These are phyloP conservation scores for Cytidiella melzeri DNA, from an alignment of 768 basidiomycete genomes.

Conservation along the genomic window DNA sequence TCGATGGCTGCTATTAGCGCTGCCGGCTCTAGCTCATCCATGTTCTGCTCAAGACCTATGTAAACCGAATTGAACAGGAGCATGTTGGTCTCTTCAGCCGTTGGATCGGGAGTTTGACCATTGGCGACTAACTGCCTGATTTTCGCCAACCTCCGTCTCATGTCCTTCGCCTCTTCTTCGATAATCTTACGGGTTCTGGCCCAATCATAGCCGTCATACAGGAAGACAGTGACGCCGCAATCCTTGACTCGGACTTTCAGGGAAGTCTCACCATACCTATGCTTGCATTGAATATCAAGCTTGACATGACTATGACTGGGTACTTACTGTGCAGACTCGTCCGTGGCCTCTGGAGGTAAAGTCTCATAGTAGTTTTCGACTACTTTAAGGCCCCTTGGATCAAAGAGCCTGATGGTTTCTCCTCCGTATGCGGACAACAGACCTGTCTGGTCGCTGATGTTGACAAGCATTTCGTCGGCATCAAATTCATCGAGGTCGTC, in stretches of 20 bases:
- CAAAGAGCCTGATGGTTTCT: slow-evolving; percentile 80
- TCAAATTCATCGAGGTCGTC: slow-evolving; percentile 71
- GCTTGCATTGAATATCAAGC: neutral
- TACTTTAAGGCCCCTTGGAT: slow-evolving; percentile 53
- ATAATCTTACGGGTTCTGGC: slow-evolving; percentile 75
- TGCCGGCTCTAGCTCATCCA: slow-evolving; percentile 66
- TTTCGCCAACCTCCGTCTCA: slow-evolving; percentile 79
- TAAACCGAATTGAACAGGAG: slow-evolving; percentile 92
- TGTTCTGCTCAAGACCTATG: slow-evolving; percentile 79
- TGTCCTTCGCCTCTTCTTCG: slow-evolving; percentile 81
- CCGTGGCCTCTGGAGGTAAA: slow-evolving; percentile 48
- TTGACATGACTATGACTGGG: neutral
- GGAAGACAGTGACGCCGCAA: slow-evolving; percentile 58
- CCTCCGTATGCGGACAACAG: slow-evolving; percentile 64
- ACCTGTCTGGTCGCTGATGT: slow-evolving; percentile 26
- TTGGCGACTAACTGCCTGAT: slow-evolving; percentile 88
- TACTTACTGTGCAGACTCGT: slow-evolving; percentile 43
- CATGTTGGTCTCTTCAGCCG: slow-evolving; percentile 62
- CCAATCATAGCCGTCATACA: slow-evolving; percentile 98
- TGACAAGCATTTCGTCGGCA: slow-evolving; percentile 12
- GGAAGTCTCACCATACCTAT: slow-evolving; percentile 40
- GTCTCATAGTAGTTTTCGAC: slow-evolving; percentile 72
- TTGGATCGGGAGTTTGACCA: slow-evolving; percentile 81
- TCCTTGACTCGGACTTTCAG: slow-evolving; percentile 52
- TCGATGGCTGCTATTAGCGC: slow-evolving; percentile 89